phyloP scores from a whole-genome alignment of 2,329 filamentous ascomycete genomes.

The Aspergillus candidus region DNA sequence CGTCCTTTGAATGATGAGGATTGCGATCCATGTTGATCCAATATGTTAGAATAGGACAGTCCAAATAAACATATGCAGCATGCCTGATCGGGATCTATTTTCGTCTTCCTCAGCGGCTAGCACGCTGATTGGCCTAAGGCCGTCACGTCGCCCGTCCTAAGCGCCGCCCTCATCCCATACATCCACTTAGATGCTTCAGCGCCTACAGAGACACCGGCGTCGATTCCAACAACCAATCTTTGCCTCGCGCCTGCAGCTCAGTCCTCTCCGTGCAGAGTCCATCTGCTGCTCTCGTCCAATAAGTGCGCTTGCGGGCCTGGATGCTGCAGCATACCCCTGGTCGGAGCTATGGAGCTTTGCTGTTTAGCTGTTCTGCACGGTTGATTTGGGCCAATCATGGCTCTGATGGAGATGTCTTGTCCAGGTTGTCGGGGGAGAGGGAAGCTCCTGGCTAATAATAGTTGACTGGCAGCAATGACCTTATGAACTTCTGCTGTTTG shows the following conservation, averaged over 20 bases:
- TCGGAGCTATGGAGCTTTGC: conserved; percentile 6
- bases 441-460: conserved; percentile 5
- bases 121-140: conserved; percentile 6
- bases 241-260: conserved; percentile 1
- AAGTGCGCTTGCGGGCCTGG: background rate
- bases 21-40: no score
- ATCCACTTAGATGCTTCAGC: conserved; percentile 2
- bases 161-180: conserved; percentile 1
- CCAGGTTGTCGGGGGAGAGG: conserved; percentile 4
- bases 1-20: no score
- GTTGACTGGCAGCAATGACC: background rate
- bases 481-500: background rate
- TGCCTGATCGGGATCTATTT: no score
- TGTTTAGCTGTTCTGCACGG: conserved; percentile 13
- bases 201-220: conserved; percentile 10
- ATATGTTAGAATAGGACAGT: background rate
- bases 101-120: no score
- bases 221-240: conserved; percentile 11
- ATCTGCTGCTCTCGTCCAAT: conserved; percentile 9
- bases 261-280: conserved; percentile 8
- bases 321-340: conserved; percentile 4
- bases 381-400: background rate
- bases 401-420: conserved; percentile 2
- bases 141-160: no score
- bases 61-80: no score